These are phyloP conservation scores for Pugionium cornutum DNA, from an alignment of 345 rosid genomes.

Conservation along the genomic window DNA sequence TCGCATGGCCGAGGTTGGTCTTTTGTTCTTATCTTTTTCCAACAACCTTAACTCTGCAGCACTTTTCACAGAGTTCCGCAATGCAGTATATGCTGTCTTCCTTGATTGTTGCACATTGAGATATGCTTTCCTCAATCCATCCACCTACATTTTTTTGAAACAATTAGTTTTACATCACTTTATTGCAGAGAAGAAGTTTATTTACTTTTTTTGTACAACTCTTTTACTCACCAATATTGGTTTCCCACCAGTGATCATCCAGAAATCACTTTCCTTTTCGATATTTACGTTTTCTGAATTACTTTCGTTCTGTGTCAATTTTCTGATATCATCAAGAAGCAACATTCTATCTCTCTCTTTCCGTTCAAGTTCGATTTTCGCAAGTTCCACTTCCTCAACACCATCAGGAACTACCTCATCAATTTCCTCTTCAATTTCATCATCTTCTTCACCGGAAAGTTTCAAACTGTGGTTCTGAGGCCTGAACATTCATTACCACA, in stretches of 20 bases:
- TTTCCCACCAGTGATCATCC: conserved; percentile 51
- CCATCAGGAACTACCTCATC: conserved; percentile 96
- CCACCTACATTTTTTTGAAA: conserved; percentile 51
- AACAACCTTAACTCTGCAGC: conserved; percentile 79
- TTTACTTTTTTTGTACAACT: background rate
- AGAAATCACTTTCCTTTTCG: conserved; percentile 43
- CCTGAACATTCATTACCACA: conserved; percentile 47
- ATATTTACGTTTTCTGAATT: conserved; percentile 50
- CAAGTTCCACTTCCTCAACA: conserved; percentile 91
- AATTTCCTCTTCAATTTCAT: conserved; percentile 91
- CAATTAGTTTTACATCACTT: background rate
- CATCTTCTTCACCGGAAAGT: conserved; percentile 83
- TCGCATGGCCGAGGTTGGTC: conserved; percentile 98
- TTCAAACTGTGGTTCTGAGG: conserved; percentile 78
- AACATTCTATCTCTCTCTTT: conserved; percentile 69
- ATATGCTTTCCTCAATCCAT: conserved; percentile 68
- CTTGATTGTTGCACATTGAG: conserved; percentile 59
- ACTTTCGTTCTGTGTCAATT: conserved; percentile 57
- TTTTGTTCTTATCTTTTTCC: conserved; percentile 97
- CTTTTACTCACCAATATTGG: conserved; percentile 43
- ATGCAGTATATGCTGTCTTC: conserved; percentile 73
- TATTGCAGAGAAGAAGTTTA: background rate
- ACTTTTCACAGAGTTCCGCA: conserved; percentile 71
- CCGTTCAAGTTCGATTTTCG: conserved; percentile 73
- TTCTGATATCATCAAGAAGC: conserved; percentile 71